phyloP scores from a whole-genome alignment of 2,329 filamentous ascomycete species.

The Coleophoma crateriformis region DNA sequence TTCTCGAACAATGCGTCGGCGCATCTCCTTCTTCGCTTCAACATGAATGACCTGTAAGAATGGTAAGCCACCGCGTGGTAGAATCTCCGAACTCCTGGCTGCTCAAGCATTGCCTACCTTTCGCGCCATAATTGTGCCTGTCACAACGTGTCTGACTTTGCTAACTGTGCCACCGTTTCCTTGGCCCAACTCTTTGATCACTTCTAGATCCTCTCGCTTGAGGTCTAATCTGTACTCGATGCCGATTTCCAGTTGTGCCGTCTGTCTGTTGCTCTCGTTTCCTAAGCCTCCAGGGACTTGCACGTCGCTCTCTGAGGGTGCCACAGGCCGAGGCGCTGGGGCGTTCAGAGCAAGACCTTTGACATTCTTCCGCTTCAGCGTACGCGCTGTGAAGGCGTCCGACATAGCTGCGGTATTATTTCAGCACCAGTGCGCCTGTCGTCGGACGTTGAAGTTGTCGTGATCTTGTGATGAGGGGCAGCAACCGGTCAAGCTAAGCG shows the following conservation, averaged over 20 bases:
- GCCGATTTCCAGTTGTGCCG: constrained; percentile 80
- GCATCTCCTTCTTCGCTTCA: constrained; percentile 94
- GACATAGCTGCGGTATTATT: constrained; percentile 42
- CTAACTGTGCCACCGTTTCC: constrained; percentile 98
- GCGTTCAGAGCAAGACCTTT: constrained; percentile 89
- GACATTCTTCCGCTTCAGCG: constrained; percentile 98
- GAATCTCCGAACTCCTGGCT: neutral
- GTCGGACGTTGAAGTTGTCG: neutral
- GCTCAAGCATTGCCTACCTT: constrained; percentile 58
- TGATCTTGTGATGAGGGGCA: neutral
- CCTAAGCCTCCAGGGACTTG: constrained; percentile 56
- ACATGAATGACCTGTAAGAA: constrained; percentile 81
- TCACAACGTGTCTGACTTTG: constrained; percentile 93
- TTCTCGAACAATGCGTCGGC: constrained; percentile 94
- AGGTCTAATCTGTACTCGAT: constrained; percentile 95
- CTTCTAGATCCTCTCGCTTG: constrained; percentile 84
- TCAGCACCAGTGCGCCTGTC: neutral
- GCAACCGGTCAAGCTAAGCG: neutral
- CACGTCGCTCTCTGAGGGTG: constrained; percentile 67
- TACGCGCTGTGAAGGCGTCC: constrained; percentile 56
- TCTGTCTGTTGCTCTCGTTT: constrained; percentile 51
- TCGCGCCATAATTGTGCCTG: constrained; percentile 93
- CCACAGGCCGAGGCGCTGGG: constrained; percentile 64
- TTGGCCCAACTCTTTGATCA: constrained; percentile 89
- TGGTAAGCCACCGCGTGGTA: neutral